These are phyloP conservation scores for Pelargonium cotyledonis DNA, from an alignment of 441 rosid species.

Conservation along the genomic window DNA sequence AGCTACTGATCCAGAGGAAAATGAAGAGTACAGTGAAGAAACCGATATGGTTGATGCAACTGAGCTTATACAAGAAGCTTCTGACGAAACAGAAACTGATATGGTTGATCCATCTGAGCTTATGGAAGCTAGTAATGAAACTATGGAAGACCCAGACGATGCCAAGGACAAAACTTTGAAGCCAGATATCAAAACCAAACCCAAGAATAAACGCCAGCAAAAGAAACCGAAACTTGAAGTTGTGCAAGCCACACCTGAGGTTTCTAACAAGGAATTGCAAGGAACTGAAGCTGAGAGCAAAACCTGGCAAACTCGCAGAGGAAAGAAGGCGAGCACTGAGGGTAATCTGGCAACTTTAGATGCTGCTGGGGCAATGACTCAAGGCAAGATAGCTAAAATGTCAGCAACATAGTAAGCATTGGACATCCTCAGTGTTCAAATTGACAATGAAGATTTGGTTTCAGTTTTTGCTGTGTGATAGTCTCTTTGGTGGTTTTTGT, in stretches of 20 bases:
- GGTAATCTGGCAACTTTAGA: background rate
- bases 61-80: background rate
- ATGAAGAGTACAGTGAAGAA: background rate
- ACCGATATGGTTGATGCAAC: background rate
- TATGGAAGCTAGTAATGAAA: background rate
- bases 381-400: constrained; percentile 1
- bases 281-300: background rate
- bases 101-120: background rate
- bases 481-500: too few species aligned
- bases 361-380: background rate
- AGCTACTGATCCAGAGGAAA: background rate
- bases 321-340: background rate
- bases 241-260: background rate
- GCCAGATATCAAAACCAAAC: background rate
- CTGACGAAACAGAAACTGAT: background rate
- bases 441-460: too few species aligned
- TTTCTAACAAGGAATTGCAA: background rate
- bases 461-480: too few species aligned
- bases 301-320: background rate
- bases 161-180: background rate
- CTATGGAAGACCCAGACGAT: background rate
- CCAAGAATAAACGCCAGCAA: background rate
- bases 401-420: background rate
- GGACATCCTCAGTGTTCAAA: too few species aligned
- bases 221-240: background rate